A percentile compares a stretch with the other conserved stretches of the same genome.
Conservation (phyloP, 768 basidiomycete species). For the Phanerodontia chrysosporium region DNA sequence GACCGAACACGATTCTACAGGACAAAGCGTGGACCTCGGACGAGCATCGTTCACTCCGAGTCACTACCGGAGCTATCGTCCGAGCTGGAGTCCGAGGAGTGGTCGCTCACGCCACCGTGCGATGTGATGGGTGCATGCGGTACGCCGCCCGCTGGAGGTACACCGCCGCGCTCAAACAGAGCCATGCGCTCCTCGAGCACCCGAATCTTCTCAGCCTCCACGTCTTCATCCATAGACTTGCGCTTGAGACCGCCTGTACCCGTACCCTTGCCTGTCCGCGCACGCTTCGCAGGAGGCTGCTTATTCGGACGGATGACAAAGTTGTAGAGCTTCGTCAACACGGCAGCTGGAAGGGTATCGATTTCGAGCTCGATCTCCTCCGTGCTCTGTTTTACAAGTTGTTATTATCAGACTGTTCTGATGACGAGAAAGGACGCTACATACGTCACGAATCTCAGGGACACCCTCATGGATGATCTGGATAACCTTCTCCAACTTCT, state of each 20-base stretch:
- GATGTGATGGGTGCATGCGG: constrained; percentile 31
- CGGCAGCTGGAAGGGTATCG: constrained; percentile 79
- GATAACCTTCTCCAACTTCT: constrained; percentile 85
- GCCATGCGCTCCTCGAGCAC: constrained; percentile 85
- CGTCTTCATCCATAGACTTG: constrained; percentile 96
- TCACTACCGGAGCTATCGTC: constrained; percentile 82
- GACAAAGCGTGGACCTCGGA: constrained; percentile 1
- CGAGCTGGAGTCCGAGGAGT: constrained; percentile 75
- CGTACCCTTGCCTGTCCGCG: constrained; percentile 72
- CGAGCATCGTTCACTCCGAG: constrained; percentile 53
- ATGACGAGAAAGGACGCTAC: constrained; percentile 4
- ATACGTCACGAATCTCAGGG: constrained; percentile 89
- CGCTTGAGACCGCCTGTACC: constrained; percentile 89
- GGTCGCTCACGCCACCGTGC: constrained; percentile 58
- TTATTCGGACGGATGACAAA: constrained; percentile 83
- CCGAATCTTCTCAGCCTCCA: constrained; percentile 92
- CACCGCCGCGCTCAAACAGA: constrained; percentile 63
- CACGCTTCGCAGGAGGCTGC: constrained; percentile 49
- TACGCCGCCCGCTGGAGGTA: constrained; percentile 14
- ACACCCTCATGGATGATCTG: constrained; percentile 93
- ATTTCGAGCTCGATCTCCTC: constrained; percentile 99
- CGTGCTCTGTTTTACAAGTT: constrained; percentile 57
- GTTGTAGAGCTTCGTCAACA: constrained; percentile 92
- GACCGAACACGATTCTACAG: neutral
- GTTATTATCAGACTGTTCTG: neutral